Base-by-base conservation (phyloP, 345 rosid genomes). In the Microcos paniculata region DNA sequence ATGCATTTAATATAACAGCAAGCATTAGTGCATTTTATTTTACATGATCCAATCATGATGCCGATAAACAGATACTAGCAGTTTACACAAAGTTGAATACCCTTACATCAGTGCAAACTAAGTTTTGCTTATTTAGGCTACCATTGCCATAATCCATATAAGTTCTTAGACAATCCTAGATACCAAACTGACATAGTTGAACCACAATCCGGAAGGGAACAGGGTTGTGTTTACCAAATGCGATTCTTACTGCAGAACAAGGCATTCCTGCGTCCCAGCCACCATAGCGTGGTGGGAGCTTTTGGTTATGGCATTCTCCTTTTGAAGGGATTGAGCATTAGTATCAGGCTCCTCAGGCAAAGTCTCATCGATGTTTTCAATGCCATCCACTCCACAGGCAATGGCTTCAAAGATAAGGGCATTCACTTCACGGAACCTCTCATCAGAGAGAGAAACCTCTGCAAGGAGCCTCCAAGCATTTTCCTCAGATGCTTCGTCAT, bases 401-500 rank as follows among this genome's bases (percentile, higher is more conserved):
- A 89, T 87, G 83, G 91, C 89, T 69, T 90, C 93, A 24, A 86
- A 86, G 72, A 96, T 86, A 16, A 92, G 86, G 26, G 83, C 82
- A 18, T 49, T 87, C 81, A 96, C 96, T 85, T 96, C 98, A 30
- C 73, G 83, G 78, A 90, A 93, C 77, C 99, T 87, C 80, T 88
- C 97, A 59, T 87, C 94, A 4, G 98, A 93, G 43, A 96, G 88
- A 77, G 99, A 96, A 18, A 90, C 98, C 84, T 90, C 94, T 0
- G 98, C 94, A 0, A 93, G 96, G 28, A 96, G 92, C 79, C 91
- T 87, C 94, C 94, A 90, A 21, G 99, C 99, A 31, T 93, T 92
- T 77, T 82, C 97, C 75, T 93, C 99, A 0, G 97, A 82, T 64
- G 99, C 99, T 79, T 84, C 97, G 62, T 96, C 92, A 4, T 77